Conservation (phyloP, 1,284 basidiomycete genomes). For the Marasmius fiardii region DNA sequence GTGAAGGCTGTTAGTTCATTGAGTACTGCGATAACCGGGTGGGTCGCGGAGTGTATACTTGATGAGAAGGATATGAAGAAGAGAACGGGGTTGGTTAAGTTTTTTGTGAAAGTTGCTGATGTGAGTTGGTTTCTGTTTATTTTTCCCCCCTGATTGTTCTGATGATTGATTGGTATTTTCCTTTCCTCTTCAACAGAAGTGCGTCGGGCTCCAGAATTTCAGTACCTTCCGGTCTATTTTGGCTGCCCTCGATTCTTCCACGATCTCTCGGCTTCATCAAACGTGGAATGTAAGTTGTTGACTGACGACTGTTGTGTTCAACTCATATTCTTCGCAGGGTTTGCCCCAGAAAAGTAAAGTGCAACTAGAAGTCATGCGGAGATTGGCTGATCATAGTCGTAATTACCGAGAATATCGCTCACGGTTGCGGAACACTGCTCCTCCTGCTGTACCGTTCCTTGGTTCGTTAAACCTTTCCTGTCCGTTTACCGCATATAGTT, state of each 20-base stretch:
- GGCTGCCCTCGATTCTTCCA: conserved; percentile 92
- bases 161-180: conserved; percentile 19
- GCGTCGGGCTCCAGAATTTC: conserved; percentile 84
- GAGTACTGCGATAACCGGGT: conserved; percentile 91
- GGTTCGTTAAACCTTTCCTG: conserved; percentile 48
- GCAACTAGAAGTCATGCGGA: conserved; percentile 79
- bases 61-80: conserved; percentile 89
- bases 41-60: conserved; percentile 93
- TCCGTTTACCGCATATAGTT: not conserved
- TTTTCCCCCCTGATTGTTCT: conserved; percentile 24
- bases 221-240: conserved; percentile 92
- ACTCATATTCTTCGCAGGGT: conserved; percentile 45
- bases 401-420: conserved; percentile 94
- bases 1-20: conserved; percentile 84
- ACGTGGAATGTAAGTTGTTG: conserved; percentile 79
- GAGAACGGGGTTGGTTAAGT: conserved; percentile 83
- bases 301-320: not conserved
- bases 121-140: conserved; percentile 48
- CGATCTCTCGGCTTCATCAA: conserved; percentile 85
- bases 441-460: conserved; percentile 90
- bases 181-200: conserved; percentile 57
- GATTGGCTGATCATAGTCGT: conserved; percentile 84
- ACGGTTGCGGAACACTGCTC: conserved; percentile 75
- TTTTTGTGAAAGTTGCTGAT: conserved; percentile 95
- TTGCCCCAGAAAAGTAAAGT: conserved; percentile 82